Evolutionary conservation across 331 rosid species (phyloP).

Genomic region (Malus hybrid): DNA sequence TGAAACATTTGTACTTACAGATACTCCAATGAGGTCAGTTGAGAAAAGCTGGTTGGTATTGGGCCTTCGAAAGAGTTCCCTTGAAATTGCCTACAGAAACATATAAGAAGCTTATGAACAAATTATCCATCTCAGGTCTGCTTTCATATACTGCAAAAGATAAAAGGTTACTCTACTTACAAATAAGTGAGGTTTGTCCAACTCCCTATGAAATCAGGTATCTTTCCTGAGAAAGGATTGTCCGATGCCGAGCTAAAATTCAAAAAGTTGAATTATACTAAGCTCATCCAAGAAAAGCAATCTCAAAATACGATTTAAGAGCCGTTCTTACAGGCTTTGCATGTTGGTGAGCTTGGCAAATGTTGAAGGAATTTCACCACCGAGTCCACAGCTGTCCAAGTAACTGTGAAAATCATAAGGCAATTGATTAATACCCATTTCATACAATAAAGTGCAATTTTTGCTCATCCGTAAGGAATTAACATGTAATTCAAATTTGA

Average conservation of each 20-base stretch:
- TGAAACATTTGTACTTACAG: conserved; percentile 36
- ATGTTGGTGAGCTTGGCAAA: too few species aligned
- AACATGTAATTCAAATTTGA: neutral
- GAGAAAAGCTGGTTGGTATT: conserved; percentile 51
- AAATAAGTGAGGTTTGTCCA: conserved; percentile 38
- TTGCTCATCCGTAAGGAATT: neutral
- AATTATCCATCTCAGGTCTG: too few species aligned
- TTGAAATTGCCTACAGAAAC: conserved; percentile 48
- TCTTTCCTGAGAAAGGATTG: conserved; percentile 43
- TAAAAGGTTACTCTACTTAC: conserved; percentile 31
- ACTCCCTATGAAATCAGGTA: conserved; percentile 66
- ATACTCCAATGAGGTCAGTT: conserved; percentile 40
- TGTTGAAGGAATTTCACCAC: too few species aligned
- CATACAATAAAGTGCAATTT: neutral
- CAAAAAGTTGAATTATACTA: neutral
- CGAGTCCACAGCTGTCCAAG: conserved; percentile 37
- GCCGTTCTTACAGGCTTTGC: conserved; percentile 34
- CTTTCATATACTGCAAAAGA: too few species aligned
- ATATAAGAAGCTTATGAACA: neutral
- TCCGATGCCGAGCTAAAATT: conserved; percentile 53
- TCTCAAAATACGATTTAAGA: neutral
- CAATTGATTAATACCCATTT: neutral
- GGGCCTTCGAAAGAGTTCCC: conserved; percentile 73
- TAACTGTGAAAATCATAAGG: conserved; percentile 37
- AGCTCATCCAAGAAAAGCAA: neutral